Conservation (phyloP, 2,329 filamentous ascomycete genomes). For the Colletotrichum sp. region DNA sequence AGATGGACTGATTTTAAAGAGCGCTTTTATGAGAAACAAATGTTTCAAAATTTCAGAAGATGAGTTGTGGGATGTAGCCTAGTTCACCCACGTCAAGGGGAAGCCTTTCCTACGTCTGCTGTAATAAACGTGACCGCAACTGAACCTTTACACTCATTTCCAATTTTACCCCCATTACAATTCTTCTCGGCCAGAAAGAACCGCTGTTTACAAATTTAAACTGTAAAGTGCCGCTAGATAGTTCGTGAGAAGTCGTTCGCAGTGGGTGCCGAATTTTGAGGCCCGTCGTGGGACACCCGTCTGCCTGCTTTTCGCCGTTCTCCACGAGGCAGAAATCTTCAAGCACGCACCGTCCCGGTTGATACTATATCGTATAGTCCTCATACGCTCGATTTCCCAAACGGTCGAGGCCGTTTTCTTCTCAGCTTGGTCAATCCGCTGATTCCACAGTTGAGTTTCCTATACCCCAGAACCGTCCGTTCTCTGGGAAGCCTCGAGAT, state of each 20-base stretch:
- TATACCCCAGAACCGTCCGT: not conserved
- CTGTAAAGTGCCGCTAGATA: rapidly evolving
- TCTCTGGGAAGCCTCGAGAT: not conserved
- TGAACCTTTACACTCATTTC: not conserved
- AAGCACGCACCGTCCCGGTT: not conserved
- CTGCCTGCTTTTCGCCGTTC: not conserved
- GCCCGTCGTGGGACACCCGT: not conserved
- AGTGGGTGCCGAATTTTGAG: not conserved
- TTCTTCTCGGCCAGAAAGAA: rapidly evolving
- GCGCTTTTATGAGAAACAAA: not conserved
- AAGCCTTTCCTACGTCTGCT: not conserved
- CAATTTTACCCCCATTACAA: too few species aligned
- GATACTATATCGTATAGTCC: not conserved
- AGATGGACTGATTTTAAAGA: rapidly evolving
- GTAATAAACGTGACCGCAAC: not conserved
- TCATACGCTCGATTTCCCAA: not conserved
- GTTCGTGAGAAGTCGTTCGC: not conserved
- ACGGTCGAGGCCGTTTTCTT: not conserved
- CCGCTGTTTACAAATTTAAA: rapidly evolving
- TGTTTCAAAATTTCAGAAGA: not conserved
- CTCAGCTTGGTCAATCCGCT: not conserved
- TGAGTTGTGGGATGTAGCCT: not conserved
- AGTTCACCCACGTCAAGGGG: not conserved
- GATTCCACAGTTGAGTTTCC: not conserved
- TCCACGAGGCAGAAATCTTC: not conserved